Base-by-base conservation (phyloP, 106 monocot species). In the Vanilla planifolia region DNA sequence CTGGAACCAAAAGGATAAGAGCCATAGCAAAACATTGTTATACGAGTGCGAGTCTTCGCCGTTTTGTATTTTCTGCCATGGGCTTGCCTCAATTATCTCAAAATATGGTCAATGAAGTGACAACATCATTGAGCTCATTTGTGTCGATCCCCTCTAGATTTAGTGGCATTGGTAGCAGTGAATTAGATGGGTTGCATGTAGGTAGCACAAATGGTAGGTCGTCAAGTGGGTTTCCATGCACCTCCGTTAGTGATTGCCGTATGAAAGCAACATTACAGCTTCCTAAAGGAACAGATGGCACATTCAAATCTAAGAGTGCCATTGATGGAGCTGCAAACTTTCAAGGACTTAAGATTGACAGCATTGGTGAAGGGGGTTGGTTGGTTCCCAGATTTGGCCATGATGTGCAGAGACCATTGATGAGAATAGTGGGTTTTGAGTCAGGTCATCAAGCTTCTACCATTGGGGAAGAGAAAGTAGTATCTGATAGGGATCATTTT, bases 371-470 rank as follows among this genome's bases (percentile, higher is more conserved):
- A 62, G 60, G 48, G 34, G 42, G 55, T 13, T 61, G 55, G 59
- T 55, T 66, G 24, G 32, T 26, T 29, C 70, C 70, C 15, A 78
- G 61, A 60, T 24, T 65, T 20, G 73, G 52, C 28, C 28, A 59
- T 25, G 44, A 63, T 69, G 56, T 66, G 51, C 75, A 63, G 19
- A 36, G 23, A 48, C 92, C 92, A 13, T 25, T 67, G 23, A 59
- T 80, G 44, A 78, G 96, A 63, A 62, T 88, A 64, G 80, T 87
- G 71, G 96, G 96, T 29, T 91, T 96, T 67, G 81, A 82, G 47
- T 76, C 81, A 8, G 57, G 63, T 44, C 26, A 48, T 15, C 30
- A 30, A 29, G 42, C 24, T 48, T 51, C 60, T 65, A 22, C 37
- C n/a, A 26, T 35, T 25, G 53, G 51, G 62, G 47, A 48, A 64